phyloP scores from a whole-genome alignment of 768 basidiomycete species.

The Crepidotus variabilis region DNA sequence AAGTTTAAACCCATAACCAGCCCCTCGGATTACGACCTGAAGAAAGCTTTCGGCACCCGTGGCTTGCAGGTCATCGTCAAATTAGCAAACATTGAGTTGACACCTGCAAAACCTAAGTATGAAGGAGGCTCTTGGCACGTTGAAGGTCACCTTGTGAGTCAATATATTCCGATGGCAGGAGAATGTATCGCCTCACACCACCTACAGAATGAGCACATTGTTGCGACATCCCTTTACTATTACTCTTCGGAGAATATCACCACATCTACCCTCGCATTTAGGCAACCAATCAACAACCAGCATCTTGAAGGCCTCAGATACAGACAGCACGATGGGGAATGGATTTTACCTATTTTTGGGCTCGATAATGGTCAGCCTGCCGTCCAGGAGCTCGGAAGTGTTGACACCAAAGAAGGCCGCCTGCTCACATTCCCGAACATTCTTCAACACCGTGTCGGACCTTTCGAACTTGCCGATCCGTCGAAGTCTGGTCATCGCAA shows the following conservation, averaged over 20 bases:
- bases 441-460: conserved; percentile 33
- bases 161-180: too few species aligned
- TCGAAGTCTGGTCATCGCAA: conserved; percentile 38
- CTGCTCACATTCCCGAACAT: conserved; percentile 39
- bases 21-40: neutral
- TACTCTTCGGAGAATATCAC: conserved; percentile 22
- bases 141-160: conserved; percentile 15
- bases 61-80: conserved; percentile 19
- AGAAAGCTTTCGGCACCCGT: neutral
- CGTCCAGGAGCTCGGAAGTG: conserved; percentile 26
- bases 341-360: too few species aligned
- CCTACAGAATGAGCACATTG: conserved; percentile 27
- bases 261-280: conserved; percentile 17
- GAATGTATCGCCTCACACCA: neutral
- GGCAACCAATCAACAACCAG: conserved; percentile 15
- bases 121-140: conserved; percentile 15
- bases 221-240: conserved; percentile 24
- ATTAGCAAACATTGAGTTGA: conserved; percentile 17
- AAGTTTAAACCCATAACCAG: conserved; percentile 5
- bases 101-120: conserved; percentile 14
- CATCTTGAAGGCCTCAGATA: neutral
- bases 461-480: conserved; percentile 32
- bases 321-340: neutral
- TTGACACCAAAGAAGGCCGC: conserved; percentile 31
- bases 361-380: conserved; percentile 18